phyloP scores from a whole-genome alignment of 441 rosid species.

The Erodium chrysanthum region DNA sequence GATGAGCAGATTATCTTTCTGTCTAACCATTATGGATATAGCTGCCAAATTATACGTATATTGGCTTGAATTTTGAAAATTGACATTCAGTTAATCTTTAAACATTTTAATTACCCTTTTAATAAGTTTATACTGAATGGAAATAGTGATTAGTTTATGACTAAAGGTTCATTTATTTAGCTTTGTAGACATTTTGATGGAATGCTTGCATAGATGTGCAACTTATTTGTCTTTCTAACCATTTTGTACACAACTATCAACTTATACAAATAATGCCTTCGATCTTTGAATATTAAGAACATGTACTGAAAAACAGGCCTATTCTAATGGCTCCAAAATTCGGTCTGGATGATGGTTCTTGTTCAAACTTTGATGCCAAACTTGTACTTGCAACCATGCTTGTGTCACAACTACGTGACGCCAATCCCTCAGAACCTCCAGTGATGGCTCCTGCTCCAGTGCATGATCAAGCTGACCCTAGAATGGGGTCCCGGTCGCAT shows the following conservation, averaged over 20 bases:
- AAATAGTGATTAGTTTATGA: no score
- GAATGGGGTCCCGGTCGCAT: slow-evolving; percentile 33
- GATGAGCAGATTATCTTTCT: no score
- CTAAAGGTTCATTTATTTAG: background rate
- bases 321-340: slow-evolving; percentile 78
- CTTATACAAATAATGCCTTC: slow-evolving; percentile 9
- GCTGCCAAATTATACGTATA: no score
- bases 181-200: background rate
- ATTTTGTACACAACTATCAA: slow-evolving; percentile 8
- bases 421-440: slow-evolving; percentile 38
- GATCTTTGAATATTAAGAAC: slow-evolving; percentile 5
- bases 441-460: slow-evolving; percentile 27
- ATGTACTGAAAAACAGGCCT: slow-evolving; percentile 46
- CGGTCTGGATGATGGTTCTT: slow-evolving; percentile 59
- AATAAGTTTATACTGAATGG: no score
- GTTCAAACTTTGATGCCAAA: slow-evolving; percentile 67
- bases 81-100: no score
- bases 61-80: no score
- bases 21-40: no score
- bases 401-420: slow-evolving; percentile 62
- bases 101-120: no score
- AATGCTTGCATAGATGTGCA: background rate
- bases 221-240: background rate
- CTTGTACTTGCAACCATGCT: slow-evolving; percentile 90
- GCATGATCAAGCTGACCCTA: slow-evolving; percentile 30